phyloP scores from a whole-genome alignment of 371 early-diverging fungal genomes.

The Mucor racemosus region DNA sequence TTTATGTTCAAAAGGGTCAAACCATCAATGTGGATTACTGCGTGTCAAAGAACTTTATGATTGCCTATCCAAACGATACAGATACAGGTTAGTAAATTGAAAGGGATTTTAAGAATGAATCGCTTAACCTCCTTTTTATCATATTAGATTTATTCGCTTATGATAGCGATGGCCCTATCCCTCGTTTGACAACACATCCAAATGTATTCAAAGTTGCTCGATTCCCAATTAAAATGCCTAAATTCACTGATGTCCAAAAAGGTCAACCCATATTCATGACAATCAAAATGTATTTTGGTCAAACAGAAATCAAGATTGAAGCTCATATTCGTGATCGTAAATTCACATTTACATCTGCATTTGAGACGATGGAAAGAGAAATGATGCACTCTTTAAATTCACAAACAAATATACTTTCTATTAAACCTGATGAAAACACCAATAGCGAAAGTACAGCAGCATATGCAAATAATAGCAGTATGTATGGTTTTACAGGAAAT shows the following conservation, averaged over 20 bases:
- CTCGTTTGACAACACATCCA: conserved; percentile 53
- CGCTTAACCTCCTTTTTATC: not conserved
- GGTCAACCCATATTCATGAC: conserved; percentile 53
- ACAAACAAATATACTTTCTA: conserved; percentile 25
- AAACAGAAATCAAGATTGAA: conserved; percentile 58
- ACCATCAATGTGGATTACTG: conserved; percentile 63
- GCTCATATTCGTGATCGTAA: conserved; percentile 53
- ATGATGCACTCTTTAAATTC: conserved; percentile 35
- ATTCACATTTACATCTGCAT: conserved; percentile 56
- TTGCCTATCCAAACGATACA: conserved; percentile 60
- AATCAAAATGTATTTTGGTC: conserved; percentile 62
- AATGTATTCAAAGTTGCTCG: conserved; percentile 52
- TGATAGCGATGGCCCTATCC: conserved; percentile 49
- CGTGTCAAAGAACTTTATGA: conserved; percentile 68
- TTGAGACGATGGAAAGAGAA: conserved; percentile 50
- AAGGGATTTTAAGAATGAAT: not conserved
- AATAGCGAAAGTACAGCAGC: not conserved
- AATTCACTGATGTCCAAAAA: conserved; percentile 47
- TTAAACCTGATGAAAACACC: conserved; percentile 36
- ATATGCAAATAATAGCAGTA: not conserved
- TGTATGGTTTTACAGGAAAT: conserved; percentile 19
- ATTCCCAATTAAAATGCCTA: conserved; percentile 60
- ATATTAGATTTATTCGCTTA: conserved; percentile 53
- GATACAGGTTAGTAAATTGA: conserved; percentile 45
- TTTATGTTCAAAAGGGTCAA: conserved; percentile 65